Base-by-base conservation (phyloP, 2,329 filamentous ascomycete genomes). In the Fusarium sp. region DNA sequence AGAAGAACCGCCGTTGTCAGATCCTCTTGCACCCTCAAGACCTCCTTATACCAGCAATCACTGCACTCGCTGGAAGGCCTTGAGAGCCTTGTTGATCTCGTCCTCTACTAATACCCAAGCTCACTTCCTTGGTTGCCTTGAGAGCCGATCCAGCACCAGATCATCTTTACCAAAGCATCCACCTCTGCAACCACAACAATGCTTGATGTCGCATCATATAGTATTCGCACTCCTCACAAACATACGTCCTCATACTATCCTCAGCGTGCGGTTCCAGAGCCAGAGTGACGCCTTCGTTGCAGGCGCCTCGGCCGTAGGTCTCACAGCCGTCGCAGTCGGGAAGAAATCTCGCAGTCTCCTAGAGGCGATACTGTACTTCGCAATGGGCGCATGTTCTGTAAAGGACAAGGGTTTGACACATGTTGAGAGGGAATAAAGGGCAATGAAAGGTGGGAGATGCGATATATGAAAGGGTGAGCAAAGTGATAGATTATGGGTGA, bases 241-340 rank as follows among this genome's bases (percentile, higher is more conserved):
- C 63, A 45, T 65, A 73, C 1, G 57, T 73, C 15, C 66, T 47
- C 18, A 30, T 50, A 22, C 32, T 27, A 15, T 72, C 70, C 2
- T 71, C 66, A 0, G 56, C 20, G 8, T 72, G 70, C 12, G 66
- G 70, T 46, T 65, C 32, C 22, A 68, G 56, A 11, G 52, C 53
- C 20, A 73, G 47, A 18, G 67, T 59, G 14, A 72, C 70, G 8
- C 70, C 70, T 9, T 58, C 59, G 7, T 64, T 68, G 43, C 70
- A 72, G 18, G 70, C 70, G 14, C 70, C 70, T 47, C 70, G 29
- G 9, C 58, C 45, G 20, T 62, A 71, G 16, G 53, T 71, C 8
- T 64, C 70, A 43, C 70, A 72, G 49, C 50, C 70, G 2, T 73
- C 70, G 53, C 70, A 72, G 42, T 71, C 66, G 43, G 70, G 66